Conservation (phyloP, 495 filamentous ascomycete species). For the Penicillium dipodomyicola region DNA sequence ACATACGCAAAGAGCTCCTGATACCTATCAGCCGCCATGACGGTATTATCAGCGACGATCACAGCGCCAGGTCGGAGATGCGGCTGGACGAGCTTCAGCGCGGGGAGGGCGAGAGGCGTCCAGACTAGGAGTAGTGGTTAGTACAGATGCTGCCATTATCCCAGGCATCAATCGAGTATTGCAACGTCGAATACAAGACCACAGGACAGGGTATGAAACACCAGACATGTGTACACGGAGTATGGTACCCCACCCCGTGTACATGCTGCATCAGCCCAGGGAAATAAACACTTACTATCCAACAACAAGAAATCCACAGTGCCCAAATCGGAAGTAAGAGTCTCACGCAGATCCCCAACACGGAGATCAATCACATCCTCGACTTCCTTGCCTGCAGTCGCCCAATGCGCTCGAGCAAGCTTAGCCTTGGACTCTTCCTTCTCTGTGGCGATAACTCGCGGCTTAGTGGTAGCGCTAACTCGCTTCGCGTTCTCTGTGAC, state of each 20-base stretch:
- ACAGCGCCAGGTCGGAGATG: constrained; percentile 46
- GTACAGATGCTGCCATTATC: background rate
- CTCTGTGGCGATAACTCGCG: constrained; percentile 56
- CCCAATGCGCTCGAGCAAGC: constrained; percentile 49
- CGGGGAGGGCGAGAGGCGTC: constrained; percentile 51
- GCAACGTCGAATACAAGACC: too few species aligned
- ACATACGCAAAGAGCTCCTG: constrained; percentile 35
- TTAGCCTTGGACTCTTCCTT: constrained; percentile 51
- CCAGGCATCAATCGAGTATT: background rate
- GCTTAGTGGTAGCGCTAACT: constrained; percentile 16
- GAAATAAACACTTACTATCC: constrained; percentile 46
- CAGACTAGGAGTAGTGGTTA: constrained; percentile 41
- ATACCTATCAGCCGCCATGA: constrained; percentile 34
- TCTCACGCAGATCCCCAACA: constrained; percentile 54
- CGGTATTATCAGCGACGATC: constrained; percentile 52
- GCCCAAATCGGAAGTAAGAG: constrained; percentile 41
- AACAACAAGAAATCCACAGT: constrained; percentile 54
- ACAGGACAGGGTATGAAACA: background rate
- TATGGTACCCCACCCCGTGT: background rate
- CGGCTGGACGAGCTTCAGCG: constrained; percentile 46
- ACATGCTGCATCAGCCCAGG: too few species aligned
- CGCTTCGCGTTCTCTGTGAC: constrained; percentile 37
- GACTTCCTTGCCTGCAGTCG: constrained; percentile 41
- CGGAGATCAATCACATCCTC: constrained; percentile 51
- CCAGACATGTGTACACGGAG: background rate